These are phyloP conservation scores for Gonapodya prolifera DNA, from an alignment of 192 early-diverging fungal genomes.

Conservation along the genomic window DNA sequence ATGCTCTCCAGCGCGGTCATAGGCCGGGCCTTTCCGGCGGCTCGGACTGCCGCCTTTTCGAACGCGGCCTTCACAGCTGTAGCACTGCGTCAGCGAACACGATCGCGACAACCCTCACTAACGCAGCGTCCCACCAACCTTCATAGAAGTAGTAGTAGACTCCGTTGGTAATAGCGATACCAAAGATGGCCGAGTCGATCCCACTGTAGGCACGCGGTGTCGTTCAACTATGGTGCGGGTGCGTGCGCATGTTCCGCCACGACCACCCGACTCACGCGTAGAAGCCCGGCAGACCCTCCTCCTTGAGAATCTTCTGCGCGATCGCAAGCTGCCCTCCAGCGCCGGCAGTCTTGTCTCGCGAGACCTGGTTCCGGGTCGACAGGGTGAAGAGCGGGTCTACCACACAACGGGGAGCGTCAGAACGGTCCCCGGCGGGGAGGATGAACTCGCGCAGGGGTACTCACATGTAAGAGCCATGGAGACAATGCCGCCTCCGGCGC, in stretches of 20 bases:
- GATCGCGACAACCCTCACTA: neutral
- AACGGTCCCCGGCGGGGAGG: neutral
- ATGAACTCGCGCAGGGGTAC: constrained; percentile 11
- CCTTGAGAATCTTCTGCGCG: constrained; percentile 72
- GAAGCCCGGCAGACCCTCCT: constrained; percentile 78
- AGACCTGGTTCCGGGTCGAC: neutral
- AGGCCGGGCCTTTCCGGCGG: constrained; percentile 28
- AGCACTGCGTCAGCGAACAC: constrained; percentile 73
- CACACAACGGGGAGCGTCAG: neutral
- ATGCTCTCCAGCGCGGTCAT: constrained; percentile 85
- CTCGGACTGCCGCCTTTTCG: constrained; percentile 33
- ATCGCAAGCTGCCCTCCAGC: constrained; percentile 72
- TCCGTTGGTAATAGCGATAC: constrained; percentile 91
- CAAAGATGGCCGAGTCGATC: constrained; percentile 86
- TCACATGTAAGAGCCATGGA: constrained; percentile 93
- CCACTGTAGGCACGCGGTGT: constrained; percentile 41
- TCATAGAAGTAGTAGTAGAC: constrained; percentile 36
- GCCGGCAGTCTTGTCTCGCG: neutral
- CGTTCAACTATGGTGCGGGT: neutral
- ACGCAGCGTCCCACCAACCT: neutral
- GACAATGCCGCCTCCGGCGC: constrained; percentile 78
- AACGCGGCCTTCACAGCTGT: constrained; percentile 77
- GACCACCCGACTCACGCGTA: constrained; percentile 58
- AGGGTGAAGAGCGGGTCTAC: neutral
- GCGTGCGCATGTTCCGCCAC: neutral